Percentiles rank a stretch among this genome's conserved stretches.
phyloP scores from a whole-genome alignment of 73 alveolate genomes.

The Stentor coeruleus region DNA sequence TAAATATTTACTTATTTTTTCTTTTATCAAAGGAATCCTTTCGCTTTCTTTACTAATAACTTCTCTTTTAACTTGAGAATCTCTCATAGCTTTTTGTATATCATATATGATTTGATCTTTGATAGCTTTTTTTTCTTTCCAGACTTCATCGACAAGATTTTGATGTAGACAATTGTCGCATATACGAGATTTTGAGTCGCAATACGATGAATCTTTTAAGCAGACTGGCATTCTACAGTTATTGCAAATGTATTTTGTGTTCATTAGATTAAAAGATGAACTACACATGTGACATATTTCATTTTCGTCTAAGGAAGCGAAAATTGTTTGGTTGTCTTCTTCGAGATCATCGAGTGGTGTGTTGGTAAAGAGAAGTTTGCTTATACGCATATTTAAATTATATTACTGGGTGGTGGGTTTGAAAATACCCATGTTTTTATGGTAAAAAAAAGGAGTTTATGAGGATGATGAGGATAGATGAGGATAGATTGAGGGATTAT shows the following conservation, averaged over 20 bases:
- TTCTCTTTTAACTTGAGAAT: not conserved
- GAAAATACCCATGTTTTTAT: no score
- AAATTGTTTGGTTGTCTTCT: not conserved
- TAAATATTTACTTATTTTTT: no score
- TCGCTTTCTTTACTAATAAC: not conserved
- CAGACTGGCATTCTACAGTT: constrained; percentile 5
- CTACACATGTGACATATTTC: not conserved
- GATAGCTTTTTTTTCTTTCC: not conserved
- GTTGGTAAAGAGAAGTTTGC: not conserved
- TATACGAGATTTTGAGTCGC: not conserved
- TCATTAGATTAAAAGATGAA: not conserved
- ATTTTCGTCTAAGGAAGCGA: not conserved
- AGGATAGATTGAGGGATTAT: no score
- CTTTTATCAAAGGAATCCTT: not conserved
- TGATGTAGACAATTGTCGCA: not conserved
- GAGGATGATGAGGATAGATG: no score
- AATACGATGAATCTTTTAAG: not conserved
- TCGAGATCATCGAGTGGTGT: not conserved
- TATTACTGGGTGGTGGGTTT: not conserved
- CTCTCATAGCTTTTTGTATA: not conserved
- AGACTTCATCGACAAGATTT: not conserved
- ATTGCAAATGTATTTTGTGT: not conserved
- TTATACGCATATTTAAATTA: not conserved
- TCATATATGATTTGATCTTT: not conserved
- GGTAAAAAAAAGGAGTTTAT: no score